Evolutionary conservation across 345 rosid species (phyloP).

Genomic region (Arabidopsis arenosa): DNA sequence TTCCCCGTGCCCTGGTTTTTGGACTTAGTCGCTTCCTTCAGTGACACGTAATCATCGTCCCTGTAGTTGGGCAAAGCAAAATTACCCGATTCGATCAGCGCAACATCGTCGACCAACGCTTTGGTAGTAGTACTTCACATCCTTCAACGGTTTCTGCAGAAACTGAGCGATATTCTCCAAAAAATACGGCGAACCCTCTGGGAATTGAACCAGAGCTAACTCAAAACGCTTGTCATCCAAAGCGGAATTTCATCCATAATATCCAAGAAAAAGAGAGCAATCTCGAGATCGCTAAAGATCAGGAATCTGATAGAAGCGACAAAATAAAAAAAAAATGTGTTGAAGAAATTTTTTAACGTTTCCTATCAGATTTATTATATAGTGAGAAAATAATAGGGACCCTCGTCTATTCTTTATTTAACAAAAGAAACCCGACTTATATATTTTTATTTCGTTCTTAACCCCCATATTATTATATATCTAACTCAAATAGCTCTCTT

Average conservation of each 20-base stretch:
- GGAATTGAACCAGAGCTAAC: conserved; percentile 47
- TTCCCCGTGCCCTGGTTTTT: conserved; percentile 38
- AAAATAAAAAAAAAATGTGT: background rate
- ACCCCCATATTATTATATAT: background rate
- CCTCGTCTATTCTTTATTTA: background rate
- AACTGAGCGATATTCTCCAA: conserved; percentile 43
- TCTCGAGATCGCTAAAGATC: background rate
- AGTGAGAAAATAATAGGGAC: background rate
- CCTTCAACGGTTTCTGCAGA: conserved; percentile 45
- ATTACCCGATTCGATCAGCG: conserved; percentile 60
- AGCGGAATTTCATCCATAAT: background rate
- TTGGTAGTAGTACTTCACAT: conserved; percentile 57
- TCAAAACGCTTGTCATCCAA: conserved; percentile 60
- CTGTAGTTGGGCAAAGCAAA: conserved; percentile 49
- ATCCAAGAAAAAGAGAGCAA: background rate
- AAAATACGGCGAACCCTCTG: conserved; percentile 54
- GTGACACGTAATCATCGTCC: background rate
- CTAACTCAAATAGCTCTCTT: too few relatives aligned
- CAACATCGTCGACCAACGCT: conserved; percentile 54
- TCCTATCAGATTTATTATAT: too few relatives aligned
- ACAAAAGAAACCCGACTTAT: too few relatives aligned
- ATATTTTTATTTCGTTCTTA: background rate
- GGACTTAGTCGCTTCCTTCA: background rate
- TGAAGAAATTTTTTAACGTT: background rate
- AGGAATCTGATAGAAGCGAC: background rate